phyloP scores from a whole-genome alignment of 1,139 yeast genomes.

The Kluyveromyces sp. region DNA sequence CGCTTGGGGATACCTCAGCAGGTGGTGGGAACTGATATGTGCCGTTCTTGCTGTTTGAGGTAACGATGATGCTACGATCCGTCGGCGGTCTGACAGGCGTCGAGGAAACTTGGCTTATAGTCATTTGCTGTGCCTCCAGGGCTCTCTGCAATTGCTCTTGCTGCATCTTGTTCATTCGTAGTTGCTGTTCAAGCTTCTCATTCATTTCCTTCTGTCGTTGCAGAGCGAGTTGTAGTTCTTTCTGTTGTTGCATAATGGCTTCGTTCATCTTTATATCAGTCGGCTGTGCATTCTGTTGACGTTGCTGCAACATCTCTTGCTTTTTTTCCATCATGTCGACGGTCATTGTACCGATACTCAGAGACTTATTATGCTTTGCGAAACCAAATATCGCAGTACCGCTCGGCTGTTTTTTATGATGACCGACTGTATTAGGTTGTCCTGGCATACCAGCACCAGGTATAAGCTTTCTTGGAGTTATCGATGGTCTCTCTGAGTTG shows the following conservation, averaged over 20 bases:
- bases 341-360: slow-evolving; percentile 29
- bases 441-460: slow-evolving; percentile 3
- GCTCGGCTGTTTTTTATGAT: slow-evolving; percentile 37
- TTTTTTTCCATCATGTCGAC: neutral
- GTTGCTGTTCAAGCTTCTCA: slow-evolving; percentile 24
- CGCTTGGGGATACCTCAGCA: neutral
- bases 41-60: slow-evolving; percentile 28
- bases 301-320: neutral
- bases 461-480: slow-evolving; percentile 7
- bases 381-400: slow-evolving; percentile 65
- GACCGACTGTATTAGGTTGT: neutral
- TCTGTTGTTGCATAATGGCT: slow-evolving; percentile 26
- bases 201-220: slow-evolving; percentile 30
- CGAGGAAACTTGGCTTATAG: slow-evolving; percentile 1
- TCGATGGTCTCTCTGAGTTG: neutral
- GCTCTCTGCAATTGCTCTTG: slow-evolving; percentile 25
- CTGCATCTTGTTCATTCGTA: slow-evolving; percentile 23
- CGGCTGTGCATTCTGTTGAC: neutral
- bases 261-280: slow-evolving; percentile 13
- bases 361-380: slow-evolving; percentile 45
- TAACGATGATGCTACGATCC: slow-evolving; percentile 11
- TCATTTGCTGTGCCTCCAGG: slow-evolving; percentile 20
- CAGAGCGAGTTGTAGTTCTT: slow-evolving; percentile 25
- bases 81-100: neutral
- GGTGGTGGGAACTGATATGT: slow-evolving; percentile 31